Evolutionary conservation across 805 yeast species (phyloP).

Genomic region (Yarrowia sp.): DNA sequence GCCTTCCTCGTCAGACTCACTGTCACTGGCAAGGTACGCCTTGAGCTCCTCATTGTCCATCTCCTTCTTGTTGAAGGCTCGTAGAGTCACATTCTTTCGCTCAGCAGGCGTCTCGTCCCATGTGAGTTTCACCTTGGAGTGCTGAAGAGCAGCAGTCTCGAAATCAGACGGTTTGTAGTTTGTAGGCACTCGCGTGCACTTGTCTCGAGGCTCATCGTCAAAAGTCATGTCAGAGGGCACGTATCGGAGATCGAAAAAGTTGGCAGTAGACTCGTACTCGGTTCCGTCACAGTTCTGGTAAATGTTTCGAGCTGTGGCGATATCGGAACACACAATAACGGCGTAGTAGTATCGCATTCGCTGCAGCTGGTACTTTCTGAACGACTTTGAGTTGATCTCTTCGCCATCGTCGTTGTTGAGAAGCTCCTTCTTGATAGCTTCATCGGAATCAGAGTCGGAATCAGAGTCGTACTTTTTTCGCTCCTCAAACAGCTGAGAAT

Average conservation of each 20-base stretch:
- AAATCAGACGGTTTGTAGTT: slow-evolving; percentile 77
- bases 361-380: slow-evolving; percentile 89
- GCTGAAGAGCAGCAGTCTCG: slow-evolving; percentile 93
- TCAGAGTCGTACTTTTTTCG: slow-evolving; percentile 42
- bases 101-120: slow-evolving; percentile 99
- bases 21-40: slow-evolving; percentile 79
- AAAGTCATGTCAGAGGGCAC: slow-evolving; percentile 92
- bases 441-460: slow-evolving; percentile 38
- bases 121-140: slow-evolving; percentile 90
- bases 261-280: slow-evolving; percentile 94
- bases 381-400: slow-evolving; percentile 79
- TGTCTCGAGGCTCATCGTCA: slow-evolving; percentile 72
- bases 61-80: slow-evolving; percentile 84
- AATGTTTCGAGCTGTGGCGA: slow-evolving; percentile 66
- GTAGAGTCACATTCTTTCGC: slow-evolving; percentile 68
- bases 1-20: slow-evolving; percentile 50
- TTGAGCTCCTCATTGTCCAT: slow-evolving; percentile 36
- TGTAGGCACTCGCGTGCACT: slow-evolving; percentile 67
- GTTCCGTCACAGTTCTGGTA: slow-evolving; percentile 91
- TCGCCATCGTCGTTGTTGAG: slow-evolving; percentile 81
- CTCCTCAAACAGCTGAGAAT: slow-evolving; percentile 69
- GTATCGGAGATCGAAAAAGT: slow-evolving; percentile 86
- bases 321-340: slow-evolving; percentile 75
- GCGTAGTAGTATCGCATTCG: slow-evolving; percentile 92
- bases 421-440: slow-evolving; percentile 64